A percentile compares a stretch with the other conserved stretches of the same genome.
Conservation (phyloP, 352 stramenopile species). For the Phytophthora chlamydospora region DNA sequence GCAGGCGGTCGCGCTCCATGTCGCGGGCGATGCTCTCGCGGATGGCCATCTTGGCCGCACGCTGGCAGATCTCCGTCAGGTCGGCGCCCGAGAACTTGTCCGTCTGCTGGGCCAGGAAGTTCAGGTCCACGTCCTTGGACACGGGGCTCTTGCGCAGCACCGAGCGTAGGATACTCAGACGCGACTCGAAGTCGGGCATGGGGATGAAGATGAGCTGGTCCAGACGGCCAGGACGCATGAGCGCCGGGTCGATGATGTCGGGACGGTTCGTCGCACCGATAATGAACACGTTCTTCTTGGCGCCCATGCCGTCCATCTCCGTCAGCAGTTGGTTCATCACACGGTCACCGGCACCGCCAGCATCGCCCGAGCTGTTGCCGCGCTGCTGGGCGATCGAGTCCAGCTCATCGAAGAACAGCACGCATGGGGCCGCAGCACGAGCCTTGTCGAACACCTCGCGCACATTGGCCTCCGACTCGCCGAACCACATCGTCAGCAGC, state of each 20-base stretch:
- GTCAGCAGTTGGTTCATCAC: constrained; percentile 99
- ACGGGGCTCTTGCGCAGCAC: constrained; percentile 98
- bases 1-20: constrained; percentile 97
- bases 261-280: constrained; percentile 99
- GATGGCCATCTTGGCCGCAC: constrained; percentile 99
- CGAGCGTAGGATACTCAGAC: constrained; percentile 95
- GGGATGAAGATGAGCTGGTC: constrained; percentile 98
- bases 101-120: constrained; percentile 96
- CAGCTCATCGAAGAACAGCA: constrained; percentile 99
- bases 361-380: constrained; percentile 94
- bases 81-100: constrained; percentile 99
- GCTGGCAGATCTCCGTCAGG: constrained; percentile 99
- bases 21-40: constrained; percentile 98
- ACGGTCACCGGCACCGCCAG: constrained; percentile 97
- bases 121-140: constrained; percentile 97
- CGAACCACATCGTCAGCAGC: constrained; percentile 99
- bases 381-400: constrained; percentile 99
- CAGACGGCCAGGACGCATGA: constrained; percentile 98
- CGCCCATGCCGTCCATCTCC: constrained; percentile 99
- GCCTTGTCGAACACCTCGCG: constrained; percentile 99
- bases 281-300: constrained; percentile 99
- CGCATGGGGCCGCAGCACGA: constrained; percentile 95
- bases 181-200: constrained; percentile 97
- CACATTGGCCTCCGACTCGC: constrained; percentile 99
- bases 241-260: constrained; percentile 97